Evolutionary conservation across 768 basidiomycete genomes (phyloP), one percentile per base, ranked within the genome.

Genomic region (Rubroboletus satanas): DNA sequence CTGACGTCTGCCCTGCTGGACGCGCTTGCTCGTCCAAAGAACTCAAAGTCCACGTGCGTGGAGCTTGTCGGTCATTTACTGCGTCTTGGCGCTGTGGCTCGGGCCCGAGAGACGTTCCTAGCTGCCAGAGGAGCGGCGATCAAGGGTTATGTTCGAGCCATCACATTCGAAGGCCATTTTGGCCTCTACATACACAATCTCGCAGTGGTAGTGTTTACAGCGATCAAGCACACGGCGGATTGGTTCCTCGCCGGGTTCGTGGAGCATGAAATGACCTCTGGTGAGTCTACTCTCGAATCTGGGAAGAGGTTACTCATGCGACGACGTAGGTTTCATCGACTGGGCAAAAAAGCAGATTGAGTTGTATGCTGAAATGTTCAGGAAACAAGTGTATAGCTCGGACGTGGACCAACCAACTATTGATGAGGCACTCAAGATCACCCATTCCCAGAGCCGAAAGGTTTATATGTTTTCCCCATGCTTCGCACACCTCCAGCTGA

Each of bases 241-340:
- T 99, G 97, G 97, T 99, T 92, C 71, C 76, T 98, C 61, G 87
- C 88, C 1, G 95, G 93, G 53, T 99, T 97, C 73, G 90, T 88
- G 70, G 97, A 98, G 71, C 23, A 26, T 26, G 23, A 26, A 26
- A 26, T 26, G 23, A 88, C 96, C 0, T 95, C 93, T 55, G 82
- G 96, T 96, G 62, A 59, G 91, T 77, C 0, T 17, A 10, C 18
- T 52, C 8, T 14, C 36, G 23, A 5, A 10, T 15, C 10, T 49
- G 21, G 32, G 11, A 29, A 42, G 45, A 26, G 3, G 32, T 36
- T 48, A 32, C 32, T 52, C 35, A 58, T 8, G 10, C 46, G 7
- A 4, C 35, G 7, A 46, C 32, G 15, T 61, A 98, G 96, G 88
- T 10, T 94, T 98, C 64, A 89, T 98, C 18, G 86, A 92, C 41